These are phyloP conservation scores for Closterium sp. DNA, from an alignment of 139 green algal genomes.

Conservation along the genomic window DNA sequence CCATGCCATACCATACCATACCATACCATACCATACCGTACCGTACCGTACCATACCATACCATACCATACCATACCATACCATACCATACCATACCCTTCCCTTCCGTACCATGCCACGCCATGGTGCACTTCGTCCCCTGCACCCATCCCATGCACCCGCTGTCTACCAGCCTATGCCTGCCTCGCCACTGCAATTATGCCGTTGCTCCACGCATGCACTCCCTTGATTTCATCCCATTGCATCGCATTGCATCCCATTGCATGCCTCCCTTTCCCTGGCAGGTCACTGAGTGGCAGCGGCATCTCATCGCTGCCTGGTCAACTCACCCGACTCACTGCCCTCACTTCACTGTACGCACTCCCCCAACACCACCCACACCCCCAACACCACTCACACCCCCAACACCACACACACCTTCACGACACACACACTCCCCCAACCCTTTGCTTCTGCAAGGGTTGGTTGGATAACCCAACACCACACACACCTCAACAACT, in stretches of 20 bases:
- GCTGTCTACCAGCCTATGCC: background rate
- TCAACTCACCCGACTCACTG: background rate
- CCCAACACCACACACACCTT: no score
- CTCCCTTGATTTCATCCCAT: background rate
- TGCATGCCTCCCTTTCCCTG: background rate
- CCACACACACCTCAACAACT: no score
- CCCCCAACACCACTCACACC: no score
- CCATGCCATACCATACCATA: background rate
- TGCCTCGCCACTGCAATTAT: background rate
- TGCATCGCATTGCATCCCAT: background rate
- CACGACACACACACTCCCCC: no score
- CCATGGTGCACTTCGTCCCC: background rate
- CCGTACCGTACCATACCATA: background rate
- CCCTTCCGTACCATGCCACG: background rate
- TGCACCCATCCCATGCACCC: background rate
- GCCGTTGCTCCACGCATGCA: background rate
- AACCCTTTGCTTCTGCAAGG: no score
- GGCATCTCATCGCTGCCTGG: background rate
- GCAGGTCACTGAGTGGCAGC: background rate
- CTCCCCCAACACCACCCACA: no score
- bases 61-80: background rate
- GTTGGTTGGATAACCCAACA: no score
- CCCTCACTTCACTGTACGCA: background rate
- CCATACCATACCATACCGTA: background rate
- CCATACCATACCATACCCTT: no score